phyloP scores from a whole-genome alignment of 208 protist genomes.

The Herpetomonas samuelpessoai region DNA sequence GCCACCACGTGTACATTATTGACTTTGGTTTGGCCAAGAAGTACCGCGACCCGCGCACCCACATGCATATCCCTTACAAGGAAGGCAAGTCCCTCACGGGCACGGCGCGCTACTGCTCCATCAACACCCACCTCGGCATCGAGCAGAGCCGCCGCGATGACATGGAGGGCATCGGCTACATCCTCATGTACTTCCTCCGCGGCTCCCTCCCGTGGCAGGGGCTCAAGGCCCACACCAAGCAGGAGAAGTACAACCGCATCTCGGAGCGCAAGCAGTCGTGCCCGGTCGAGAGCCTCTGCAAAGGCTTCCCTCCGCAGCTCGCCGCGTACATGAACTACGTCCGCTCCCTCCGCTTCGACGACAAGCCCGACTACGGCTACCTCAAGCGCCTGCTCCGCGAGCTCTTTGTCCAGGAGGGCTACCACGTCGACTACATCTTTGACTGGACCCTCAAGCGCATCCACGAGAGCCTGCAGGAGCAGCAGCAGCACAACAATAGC shows the following conservation, averaged over 20 bases:
- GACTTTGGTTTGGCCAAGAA: constrained; percentile 99
- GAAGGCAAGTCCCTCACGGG: constrained; percentile 99
- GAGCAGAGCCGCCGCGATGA: constrained; percentile 97
- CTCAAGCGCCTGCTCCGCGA: constrained; percentile 98
- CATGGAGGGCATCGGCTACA: constrained; percentile 98
- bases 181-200: constrained; percentile 99
- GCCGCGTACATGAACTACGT: constrained; percentile 97
- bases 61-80: constrained; percentile 99
- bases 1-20: constrained; percentile 95
- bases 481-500: constrained; percentile 14
- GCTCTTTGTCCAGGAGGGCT: constrained; percentile 98
- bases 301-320: constrained; percentile 95
- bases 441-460: constrained; percentile 97
- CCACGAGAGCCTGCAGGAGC: constrained; percentile 58
- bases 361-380: constrained; percentile 99
- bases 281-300: constrained; percentile 95
- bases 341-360: constrained; percentile 97
- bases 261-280: constrained; percentile 97
- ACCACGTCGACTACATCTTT: constrained; percentile 98
- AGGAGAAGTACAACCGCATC: constrained; percentile 99
- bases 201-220: constrained; percentile 99
- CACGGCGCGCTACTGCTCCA: constrained; percentile 98
- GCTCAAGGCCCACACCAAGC: constrained; percentile 94
- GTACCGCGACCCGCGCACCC: constrained; percentile 97
- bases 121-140: constrained; percentile 99